Percentiles rank a stretch among this genome's conserved stretches.
phyloP scores from a whole-genome alignment of 2,329 filamentous ascomycete species.

The Periconia sp. region DNA sequence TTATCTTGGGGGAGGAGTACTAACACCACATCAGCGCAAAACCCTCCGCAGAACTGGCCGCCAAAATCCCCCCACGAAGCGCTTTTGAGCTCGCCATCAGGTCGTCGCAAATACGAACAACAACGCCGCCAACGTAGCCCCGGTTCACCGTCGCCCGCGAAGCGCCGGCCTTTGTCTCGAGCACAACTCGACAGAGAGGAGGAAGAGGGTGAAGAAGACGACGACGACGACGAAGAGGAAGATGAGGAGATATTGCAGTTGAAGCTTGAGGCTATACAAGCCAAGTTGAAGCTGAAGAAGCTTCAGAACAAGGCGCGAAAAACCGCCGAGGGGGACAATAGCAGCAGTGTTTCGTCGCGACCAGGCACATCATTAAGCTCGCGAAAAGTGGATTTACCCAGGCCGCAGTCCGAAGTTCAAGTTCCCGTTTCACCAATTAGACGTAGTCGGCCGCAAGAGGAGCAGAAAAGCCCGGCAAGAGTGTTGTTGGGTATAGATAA shows the following conservation, averaged over 20 bases:
- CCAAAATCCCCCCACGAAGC: constrained; percentile 65
- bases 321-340: constrained; percentile 21
- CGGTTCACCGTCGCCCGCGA: constrained; percentile 61
- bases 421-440: constrained; percentile 74
- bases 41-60: constrained; percentile 56
- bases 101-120: constrained; percentile 73
- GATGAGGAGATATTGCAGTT: constrained; percentile 85
- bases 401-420: constrained; percentile 55
- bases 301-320: constrained; percentile 63
- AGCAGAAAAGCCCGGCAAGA: constrained; percentile 74
- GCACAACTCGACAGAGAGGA: constrained; percentile 5
- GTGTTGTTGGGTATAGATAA: constrained; percentile 88
- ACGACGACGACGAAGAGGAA: constrained; percentile 77
- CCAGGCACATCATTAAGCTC: constrained; percentile 26
- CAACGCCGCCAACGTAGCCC: constrained; percentile 59
- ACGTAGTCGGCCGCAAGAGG: constrained; percentile 48
- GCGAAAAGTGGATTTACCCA: constrained; percentile 24
- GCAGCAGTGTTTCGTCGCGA: constrained; percentile 25
- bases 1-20: not conserved
- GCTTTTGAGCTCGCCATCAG: constrained; percentile 71
- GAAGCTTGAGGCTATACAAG: constrained; percentile 85
- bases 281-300: constrained; percentile 82
- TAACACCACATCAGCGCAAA: constrained; percentile 36
- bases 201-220: constrained; percentile 8
- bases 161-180: constrained; percentile 33